Evolutionary conservation across 805 yeast species (phyloP), one percentile per base, ranked within the genome.

Genomic region (Schwanniomyces vanrijiae): DNA sequence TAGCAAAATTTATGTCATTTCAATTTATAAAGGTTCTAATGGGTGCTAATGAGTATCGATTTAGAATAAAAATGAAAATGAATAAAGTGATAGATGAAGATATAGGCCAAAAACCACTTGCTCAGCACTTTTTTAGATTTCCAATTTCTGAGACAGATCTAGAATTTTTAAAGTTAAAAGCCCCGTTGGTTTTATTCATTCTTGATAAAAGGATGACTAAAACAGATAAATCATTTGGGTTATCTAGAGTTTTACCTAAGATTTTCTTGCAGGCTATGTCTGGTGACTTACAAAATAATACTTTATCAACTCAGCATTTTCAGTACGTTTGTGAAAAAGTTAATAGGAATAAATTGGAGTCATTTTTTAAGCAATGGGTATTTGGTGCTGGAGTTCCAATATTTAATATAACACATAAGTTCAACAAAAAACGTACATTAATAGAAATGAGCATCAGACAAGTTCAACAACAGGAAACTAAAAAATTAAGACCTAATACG

Each of bases 321-420:
- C 95, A 88, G 56, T 85, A 88, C 55, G 86, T 90, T n/a, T 91
- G 97, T 65, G 99, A 94, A 61, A 87, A 90, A 55, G 97, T 94
- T 7, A 89, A 92, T 47, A 90, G 92, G 55, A 88, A 84, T 56
- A 83, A 88, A 51, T 73, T 94, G 7, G 96, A 88, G 39, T 58
- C 75, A 0, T 94, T 94, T 59, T 94, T 94, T 66, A 84, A 83
- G 55, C 96, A 95, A 62, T 94, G 99, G 99, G 87, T 94, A 2
- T 82, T 75, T 64, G 89, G 94, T 2, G 74, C 87, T 1, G 98
- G 98, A 3, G 87, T 87, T 18, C 99, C 99, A 0, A 78, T 85
- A 1, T 88, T 94, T 61, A 75, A 90, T 48, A 86, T 94, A 8
- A 87, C 96, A 0, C 99, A 94, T 62, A 77, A 90, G 46, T 94